phyloP scores from a whole-genome alignment of 345 rosid species.

The Mallotus nudiflorus region DNA sequence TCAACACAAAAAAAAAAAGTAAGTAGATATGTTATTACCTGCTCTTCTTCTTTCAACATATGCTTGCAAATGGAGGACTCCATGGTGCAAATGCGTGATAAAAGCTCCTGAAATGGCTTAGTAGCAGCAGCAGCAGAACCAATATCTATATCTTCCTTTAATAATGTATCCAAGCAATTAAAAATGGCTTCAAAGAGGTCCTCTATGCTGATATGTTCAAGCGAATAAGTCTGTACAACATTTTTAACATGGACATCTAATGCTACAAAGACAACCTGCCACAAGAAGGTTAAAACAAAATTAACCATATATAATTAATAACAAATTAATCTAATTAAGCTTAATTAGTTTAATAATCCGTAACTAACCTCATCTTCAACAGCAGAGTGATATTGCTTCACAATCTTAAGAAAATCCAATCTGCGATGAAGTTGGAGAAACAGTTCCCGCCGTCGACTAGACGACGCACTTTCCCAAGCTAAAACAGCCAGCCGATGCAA shows the following conservation, averaged over 20 bases:
- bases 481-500: constrained; percentile 45
- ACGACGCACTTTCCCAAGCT: constrained; percentile 36
- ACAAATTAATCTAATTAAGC: not conserved
- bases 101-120: constrained; percentile 48
- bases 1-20: not conserved
- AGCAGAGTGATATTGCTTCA: constrained; percentile 56
- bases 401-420: constrained; percentile 69
- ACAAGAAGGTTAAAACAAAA: constrained; percentile 23
- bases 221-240: constrained; percentile 56
- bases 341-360: not conserved
- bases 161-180: constrained; percentile 36
- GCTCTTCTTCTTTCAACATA: constrained; percentile 81
- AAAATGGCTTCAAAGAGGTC: constrained; percentile 47
- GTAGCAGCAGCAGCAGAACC: too few relatives aligned
- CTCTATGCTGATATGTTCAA: constrained; percentile 65
- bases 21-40: constrained; percentile 50
- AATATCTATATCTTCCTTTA: constrained; percentile 37
- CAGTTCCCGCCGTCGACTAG: constrained; percentile 18
- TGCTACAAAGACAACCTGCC: constrained; percentile 68
- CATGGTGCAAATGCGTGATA: constrained; percentile 45
- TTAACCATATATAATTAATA: too few relatives aligned
- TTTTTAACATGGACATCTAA: constrained; percentile 54
- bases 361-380: constrained; percentile 83
- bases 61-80: constrained; percentile 61
- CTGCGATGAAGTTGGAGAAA: constrained; percentile 42